phyloP scores from a whole-genome alignment of 2,329 filamentous ascomycete species.

The Penicillium sclerotigenum region DNA sequence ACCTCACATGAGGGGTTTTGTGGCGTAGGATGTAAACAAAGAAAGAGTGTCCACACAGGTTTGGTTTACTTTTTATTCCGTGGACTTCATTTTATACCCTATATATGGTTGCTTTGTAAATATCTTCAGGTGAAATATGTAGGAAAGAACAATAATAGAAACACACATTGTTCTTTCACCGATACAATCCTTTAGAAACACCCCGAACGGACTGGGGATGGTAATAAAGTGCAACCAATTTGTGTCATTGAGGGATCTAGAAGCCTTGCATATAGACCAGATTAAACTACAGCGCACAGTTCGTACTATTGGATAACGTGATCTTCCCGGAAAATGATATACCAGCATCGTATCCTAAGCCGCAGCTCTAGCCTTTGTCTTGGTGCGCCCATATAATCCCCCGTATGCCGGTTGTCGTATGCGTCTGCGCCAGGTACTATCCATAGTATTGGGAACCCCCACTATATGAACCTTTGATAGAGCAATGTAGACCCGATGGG shows the following conservation, averaged over 20 bases:
- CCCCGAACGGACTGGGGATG: background rate
- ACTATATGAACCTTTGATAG: background rate
- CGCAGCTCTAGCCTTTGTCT: background rate
- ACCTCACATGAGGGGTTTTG: background rate
- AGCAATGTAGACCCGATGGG: background rate
- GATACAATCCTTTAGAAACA: background rate
- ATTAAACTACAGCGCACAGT: background rate
- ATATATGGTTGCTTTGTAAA: background rate
- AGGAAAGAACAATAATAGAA: background rate
- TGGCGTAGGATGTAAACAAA: slow-evolving; percentile 3
- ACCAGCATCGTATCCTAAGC: background rate
- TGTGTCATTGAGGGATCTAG: background rate
- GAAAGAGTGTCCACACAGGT: background rate
- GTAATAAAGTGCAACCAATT: background rate
- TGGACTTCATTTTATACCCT: background rate
- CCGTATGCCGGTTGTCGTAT: background rate
- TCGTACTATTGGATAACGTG: too few relatives aligned
- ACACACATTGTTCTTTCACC: background rate
- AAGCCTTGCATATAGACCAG: background rate
- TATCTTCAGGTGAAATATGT: background rate
- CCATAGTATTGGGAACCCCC: background rate
- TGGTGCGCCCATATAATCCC: too few relatives aligned
- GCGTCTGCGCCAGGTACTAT: background rate
- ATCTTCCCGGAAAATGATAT: background rate
- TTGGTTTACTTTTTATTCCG: background rate